Base-by-base conservation (phyloP, 116 monocot species). In the Phalaenopsis hybrid region DNA sequence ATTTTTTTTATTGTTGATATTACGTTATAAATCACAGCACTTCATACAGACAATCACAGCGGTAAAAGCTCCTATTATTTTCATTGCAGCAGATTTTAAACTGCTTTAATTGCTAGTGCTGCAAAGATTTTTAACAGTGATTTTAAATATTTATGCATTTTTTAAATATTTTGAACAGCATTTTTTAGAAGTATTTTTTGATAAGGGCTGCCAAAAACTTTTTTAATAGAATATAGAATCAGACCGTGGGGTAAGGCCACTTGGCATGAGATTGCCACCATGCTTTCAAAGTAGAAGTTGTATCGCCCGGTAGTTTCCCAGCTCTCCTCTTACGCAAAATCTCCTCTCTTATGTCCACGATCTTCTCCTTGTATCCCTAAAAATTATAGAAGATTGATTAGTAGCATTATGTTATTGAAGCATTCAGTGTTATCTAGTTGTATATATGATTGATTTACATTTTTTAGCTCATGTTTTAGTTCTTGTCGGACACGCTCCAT, bases 401-500 rank as follows among this genome's bases (percentile, higher is more conserved):
- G 25, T 15, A 55, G 4, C 15, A 15, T 15, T 2, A 55, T 15
- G 55, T 4, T 15, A 55, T 17, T 55, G 16, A 55, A 37, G 37
- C 37, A 37, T 13, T 2, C 15, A 55, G 16, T 55, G 55, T 15
- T 23, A 63, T 25, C 21, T 23, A 23, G 9, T 63, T 63, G 37
- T 37, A 55, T 15, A 15, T 55, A 33, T 78, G 21, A 12, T 50
- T 73, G 17, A 13, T 55, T 33, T 80, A 70, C 82, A 74, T 82
- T 74, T 25, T 82, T 82, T 13, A 82, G 76, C 63, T 82, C 82
- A 48, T 82, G 82, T 33, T 82, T 82, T 20, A 82, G 25, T 44
- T 82, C 82, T 65, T 77, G 82, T 41, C 82, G 43, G 6, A 82
- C 82, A 31, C 82, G 82, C 63, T 82, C 82, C 82, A 82, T 82